Evolutionary conservation across 1,139 yeast species (phyloP).

Genomic region (Arxiozyma slooffiae): DNA sequence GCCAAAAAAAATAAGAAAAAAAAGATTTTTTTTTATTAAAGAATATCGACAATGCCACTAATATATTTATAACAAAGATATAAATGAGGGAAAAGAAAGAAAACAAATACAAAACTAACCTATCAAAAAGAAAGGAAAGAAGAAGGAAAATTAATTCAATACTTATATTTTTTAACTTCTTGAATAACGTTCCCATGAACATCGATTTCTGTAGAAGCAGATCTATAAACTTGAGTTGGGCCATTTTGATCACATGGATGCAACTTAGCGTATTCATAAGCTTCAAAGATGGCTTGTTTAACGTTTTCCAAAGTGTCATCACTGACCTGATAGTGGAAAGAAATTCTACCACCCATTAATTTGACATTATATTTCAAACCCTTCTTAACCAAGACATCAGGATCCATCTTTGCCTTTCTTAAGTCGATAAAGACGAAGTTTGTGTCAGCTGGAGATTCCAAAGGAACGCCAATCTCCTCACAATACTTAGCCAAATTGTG

Average conservation of each 20-base stretch:
- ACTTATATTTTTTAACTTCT: conserved; percentile 29
- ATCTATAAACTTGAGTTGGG: conserved; percentile 36
- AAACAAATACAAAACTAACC: neutral
- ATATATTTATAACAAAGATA: conserved; percentile 7
- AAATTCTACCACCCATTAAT: conserved; percentile 65
- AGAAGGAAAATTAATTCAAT: conserved; percentile 12
- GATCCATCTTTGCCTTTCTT: conserved; percentile 49
- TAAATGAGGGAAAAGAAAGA: neutral
- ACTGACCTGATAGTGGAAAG: conserved; percentile 75
- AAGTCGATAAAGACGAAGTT: conserved; percentile 77
- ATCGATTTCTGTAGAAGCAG: conserved; percentile 29
- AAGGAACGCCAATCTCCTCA: conserved; percentile 41
- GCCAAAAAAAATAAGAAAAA: neutral
- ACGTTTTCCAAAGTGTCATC: conserved; percentile 57
- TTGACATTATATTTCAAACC: conserved; percentile 56
- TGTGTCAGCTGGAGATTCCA: conserved; percentile 74
- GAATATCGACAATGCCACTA: conserved; percentile 18
- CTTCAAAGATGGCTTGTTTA: conserved; percentile 50
- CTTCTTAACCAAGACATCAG: conserved; percentile 43
- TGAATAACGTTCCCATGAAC: conserved; percentile 24
- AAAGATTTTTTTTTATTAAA: conserved; percentile 1
- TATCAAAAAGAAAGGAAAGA: neutral
- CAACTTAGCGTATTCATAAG: conserved; percentile 41
- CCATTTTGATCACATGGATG: conserved; percentile 36
- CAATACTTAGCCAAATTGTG: conserved; percentile 56